Conservation (phyloP, 2,329 filamentous ascomycete species). For the Penicillium sp. region DNA sequence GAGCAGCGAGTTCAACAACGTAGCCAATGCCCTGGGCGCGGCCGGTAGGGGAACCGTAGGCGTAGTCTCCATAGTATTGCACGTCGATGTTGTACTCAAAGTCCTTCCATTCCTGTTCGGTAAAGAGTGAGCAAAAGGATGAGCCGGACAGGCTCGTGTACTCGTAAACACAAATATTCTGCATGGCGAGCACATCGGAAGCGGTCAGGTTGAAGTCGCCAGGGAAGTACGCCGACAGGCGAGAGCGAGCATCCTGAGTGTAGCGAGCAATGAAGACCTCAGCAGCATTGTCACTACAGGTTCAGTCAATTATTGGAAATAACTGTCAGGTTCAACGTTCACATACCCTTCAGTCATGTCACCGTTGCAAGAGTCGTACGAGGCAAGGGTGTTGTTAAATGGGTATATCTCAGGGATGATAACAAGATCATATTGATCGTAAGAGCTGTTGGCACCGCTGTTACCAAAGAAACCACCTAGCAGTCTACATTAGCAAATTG, state of each 20-base stretch:
- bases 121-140: conserved; percentile 55
- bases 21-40: conserved; percentile 55
- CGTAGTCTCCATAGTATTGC: conserved; percentile 49
- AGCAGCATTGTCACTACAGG: conserved; percentile 27
- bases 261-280: conserved; percentile 47
- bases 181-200: conserved; percentile 53
- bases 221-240: conserved; percentile 50
- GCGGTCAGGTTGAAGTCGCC: conserved; percentile 48
- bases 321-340: neutral
- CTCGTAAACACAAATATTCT: conserved; percentile 57
- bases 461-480: conserved; percentile 24
- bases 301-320: neutral
- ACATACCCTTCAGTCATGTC: conserved; percentile 28
- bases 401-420: conserved; percentile 51
- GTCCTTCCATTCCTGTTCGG: conserved; percentile 54
- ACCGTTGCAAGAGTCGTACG: conserved; percentile 51
- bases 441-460: conserved; percentile 27
- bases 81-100: conserved; percentile 56
- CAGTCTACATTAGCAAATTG: neutral
- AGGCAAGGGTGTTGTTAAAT: conserved; percentile 54
- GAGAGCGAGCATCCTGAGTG: conserved; percentile 44
- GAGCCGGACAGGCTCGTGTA: conserved; percentile 50
- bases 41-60: conserved; percentile 50
- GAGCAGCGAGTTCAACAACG: conserved; percentile 52
- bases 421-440: conserved; percentile 43